Conservation (phyloP, 371 early-diverging fungal species). For the Mucor ambiguus region DNA sequence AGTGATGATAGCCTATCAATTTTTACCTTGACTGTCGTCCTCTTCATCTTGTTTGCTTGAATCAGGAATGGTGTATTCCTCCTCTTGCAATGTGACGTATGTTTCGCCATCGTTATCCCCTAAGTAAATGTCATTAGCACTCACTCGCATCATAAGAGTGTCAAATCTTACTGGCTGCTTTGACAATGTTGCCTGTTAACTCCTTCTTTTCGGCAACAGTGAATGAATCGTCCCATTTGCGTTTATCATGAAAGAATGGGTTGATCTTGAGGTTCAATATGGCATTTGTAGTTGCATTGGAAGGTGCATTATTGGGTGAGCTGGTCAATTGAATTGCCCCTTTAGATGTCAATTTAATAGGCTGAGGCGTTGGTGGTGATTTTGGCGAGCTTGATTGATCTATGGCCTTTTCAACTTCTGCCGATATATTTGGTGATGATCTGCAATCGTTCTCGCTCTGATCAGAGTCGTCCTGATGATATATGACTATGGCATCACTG, state of each 20-base stretch:
- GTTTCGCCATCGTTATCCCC: constrained; percentile 32
- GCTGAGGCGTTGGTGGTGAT: not conserved
- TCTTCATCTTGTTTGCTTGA: constrained; percentile 11
- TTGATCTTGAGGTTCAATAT: constrained; percentile 12
- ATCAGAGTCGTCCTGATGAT: constrained; percentile 6
- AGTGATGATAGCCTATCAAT: not conserved
- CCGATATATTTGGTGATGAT: not conserved
- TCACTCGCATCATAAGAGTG: not conserved
- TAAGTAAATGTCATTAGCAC: constrained; percentile 5
- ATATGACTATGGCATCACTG: constrained; percentile 4
- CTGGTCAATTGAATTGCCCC: constrained; percentile 13
- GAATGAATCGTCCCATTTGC: constrained; percentile 35
- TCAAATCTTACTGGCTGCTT: constrained; percentile 29
- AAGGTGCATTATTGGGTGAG: not conserved
- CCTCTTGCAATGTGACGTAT: constrained; percentile 27
- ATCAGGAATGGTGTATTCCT: constrained; percentile 13
- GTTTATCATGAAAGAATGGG: constrained; percentile 26
- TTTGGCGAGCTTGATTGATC: not conserved
- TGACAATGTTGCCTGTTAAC: constrained; percentile 34
- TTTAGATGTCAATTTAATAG: constrained; percentile 3
- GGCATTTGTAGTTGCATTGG: constrained; percentile 14
- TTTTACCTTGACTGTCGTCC: constrained; percentile 23
- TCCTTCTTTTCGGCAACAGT: constrained; percentile 28
- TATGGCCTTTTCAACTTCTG: not conserved
- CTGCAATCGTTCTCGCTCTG: not conserved